phyloP scores from a whole-genome alignment of 306 rosid species.

The Cicer yamashitae region DNA sequence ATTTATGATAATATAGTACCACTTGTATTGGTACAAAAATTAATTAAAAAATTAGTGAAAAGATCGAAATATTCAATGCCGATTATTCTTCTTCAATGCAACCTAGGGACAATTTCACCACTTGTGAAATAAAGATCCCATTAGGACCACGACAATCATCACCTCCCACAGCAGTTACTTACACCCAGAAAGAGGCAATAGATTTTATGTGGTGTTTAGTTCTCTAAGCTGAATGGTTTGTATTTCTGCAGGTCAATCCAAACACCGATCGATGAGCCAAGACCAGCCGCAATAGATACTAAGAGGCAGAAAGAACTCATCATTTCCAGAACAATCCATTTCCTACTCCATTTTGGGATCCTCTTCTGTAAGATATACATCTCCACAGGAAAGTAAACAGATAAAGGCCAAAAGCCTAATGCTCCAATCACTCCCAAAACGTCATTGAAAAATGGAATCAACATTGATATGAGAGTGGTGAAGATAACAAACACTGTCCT shows the following conservation, averaged over 20 bases:
- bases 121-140: neutral
- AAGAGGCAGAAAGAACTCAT: slow-evolving; percentile 60
- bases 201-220: slow-evolving; percentile 25
- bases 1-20: slow-evolving; percentile 15
- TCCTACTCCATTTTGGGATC: slow-evolving; percentile 72
- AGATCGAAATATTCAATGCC: neutral
- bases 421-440: slow-evolving; percentile 80
- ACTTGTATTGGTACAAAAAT: slow-evolving; percentile 24
- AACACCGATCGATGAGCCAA: slow-evolving; percentile 73
- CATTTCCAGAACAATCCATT: slow-evolving; percentile 62
- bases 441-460: slow-evolving; percentile 83
- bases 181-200: neutral
- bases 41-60: slow-evolving; percentile 1
- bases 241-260: slow-evolving; percentile 54
- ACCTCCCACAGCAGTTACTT: neutral
- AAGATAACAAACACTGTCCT: slow-evolving; percentile 67
- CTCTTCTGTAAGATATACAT: slow-evolving; percentile 79
- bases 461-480: slow-evolving; percentile 70
- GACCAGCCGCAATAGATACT: slow-evolving; percentile 61
- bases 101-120: neutral
- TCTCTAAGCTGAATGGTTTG: slow-evolving; percentile 56
- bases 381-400: slow-evolving; percentile 78
- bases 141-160: neutral
- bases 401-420: slow-evolving; percentile 84
- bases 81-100: slow-evolving; percentile 16